phyloP scores from a whole-genome alignment of 2,329 filamentous ascomycete species.

The Aschersonia sp. region DNA sequence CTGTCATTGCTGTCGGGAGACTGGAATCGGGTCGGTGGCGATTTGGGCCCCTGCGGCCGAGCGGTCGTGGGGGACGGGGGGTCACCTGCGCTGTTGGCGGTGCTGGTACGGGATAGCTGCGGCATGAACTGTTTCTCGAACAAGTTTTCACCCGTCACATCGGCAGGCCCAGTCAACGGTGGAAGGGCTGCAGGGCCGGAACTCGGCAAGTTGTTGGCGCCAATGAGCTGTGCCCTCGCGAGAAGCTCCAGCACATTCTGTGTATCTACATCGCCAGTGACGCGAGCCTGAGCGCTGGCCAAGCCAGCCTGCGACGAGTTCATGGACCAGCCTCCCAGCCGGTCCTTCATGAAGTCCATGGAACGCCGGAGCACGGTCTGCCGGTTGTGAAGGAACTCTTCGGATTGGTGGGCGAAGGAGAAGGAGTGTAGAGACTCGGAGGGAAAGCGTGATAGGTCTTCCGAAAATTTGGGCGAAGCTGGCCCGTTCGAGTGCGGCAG shows the following conservation, averaged over 20 bases:
- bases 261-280: constrained; percentile 70
- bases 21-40: constrained; percentile 5
- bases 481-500: constrained; percentile 45
- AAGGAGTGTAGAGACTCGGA: constrained; percentile 96
- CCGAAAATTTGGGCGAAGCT: constrained; percentile 61
- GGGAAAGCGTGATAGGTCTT: constrained; percentile 85
- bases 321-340: constrained; percentile 57
- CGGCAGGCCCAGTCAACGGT: constrained; percentile 68
- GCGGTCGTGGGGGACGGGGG: constrained; percentile 17
- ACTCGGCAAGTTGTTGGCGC: constrained; percentile 45
- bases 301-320: constrained; percentile 56
- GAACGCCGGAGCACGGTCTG: constrained; percentile 89
- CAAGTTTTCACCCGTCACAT: constrained; percentile 58
- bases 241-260: constrained; percentile 86
- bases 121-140: constrained; percentile 72
- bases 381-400: constrained; percentile 79
- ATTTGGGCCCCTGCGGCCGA: constrained; percentile 7
- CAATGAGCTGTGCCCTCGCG: constrained; percentile 65
- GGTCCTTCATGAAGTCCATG: constrained; percentile 92
- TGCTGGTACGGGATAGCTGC: constrained; percentile 34
- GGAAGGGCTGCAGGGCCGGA: constrained; percentile 27
- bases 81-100: constrained; percentile 16
- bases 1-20: constrained; percentile 3
- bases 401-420: constrained; percentile 90
- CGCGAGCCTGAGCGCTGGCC: constrained; percentile 68